phyloP scores from a whole-genome alignment of 495 filamentous ascomycete species.

The Penicillium diatomitis region DNA sequence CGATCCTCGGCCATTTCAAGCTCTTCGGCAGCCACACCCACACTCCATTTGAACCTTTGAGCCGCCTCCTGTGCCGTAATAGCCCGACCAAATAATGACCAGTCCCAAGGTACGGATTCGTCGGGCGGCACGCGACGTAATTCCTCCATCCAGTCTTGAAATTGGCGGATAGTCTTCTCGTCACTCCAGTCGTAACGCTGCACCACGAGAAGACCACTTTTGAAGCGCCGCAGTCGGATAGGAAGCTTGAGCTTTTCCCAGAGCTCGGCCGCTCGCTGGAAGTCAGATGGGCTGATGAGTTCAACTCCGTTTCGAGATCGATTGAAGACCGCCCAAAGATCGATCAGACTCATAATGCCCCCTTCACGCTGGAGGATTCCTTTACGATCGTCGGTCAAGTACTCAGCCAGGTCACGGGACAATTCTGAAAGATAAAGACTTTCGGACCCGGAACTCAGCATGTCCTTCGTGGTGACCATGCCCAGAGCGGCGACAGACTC shows the following conservation, averaged over 20 bases:
- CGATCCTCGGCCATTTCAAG: slow-evolving; percentile 93
- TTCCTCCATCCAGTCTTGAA: slow-evolving; percentile 70
- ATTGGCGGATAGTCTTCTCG: slow-evolving; percentile 70
- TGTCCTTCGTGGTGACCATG: slow-evolving; percentile 89
- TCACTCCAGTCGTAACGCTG: slow-evolving; percentile 84
- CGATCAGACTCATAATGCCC: slow-evolving; percentile 89
- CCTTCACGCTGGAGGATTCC: slow-evolving; percentile 77
- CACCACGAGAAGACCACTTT: slow-evolving; percentile 84
- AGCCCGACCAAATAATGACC: slow-evolving; percentile 65
- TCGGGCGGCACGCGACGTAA: slow-evolving; percentile 55
- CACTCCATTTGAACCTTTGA: slow-evolving; percentile 92
- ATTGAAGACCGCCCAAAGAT: slow-evolving; percentile 96
- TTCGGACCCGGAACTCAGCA: slow-evolving; percentile 53
- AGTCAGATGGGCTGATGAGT: slow-evolving; percentile 83
- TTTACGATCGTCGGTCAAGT: slow-evolving; percentile 78
- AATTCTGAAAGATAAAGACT: slow-evolving; percentile 66
- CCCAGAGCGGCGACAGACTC: slow-evolving; percentile 80
- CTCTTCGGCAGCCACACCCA: slow-evolving; percentile 94
- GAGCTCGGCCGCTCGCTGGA: slow-evolving; percentile 75
- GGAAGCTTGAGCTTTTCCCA: slow-evolving; percentile 88
- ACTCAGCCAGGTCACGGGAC: slow-evolving; percentile 84
- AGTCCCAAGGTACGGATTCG: slow-evolving; percentile 63
- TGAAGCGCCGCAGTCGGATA: slow-evolving; percentile 78
- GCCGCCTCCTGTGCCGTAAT: slow-evolving; percentile 86
- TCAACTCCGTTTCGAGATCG: slow-evolving; percentile 92